Evolutionary conservation across 1,284 basidiomycete genomes (phyloP).

Genomic region (Leccinum griseonigrum): DNA sequence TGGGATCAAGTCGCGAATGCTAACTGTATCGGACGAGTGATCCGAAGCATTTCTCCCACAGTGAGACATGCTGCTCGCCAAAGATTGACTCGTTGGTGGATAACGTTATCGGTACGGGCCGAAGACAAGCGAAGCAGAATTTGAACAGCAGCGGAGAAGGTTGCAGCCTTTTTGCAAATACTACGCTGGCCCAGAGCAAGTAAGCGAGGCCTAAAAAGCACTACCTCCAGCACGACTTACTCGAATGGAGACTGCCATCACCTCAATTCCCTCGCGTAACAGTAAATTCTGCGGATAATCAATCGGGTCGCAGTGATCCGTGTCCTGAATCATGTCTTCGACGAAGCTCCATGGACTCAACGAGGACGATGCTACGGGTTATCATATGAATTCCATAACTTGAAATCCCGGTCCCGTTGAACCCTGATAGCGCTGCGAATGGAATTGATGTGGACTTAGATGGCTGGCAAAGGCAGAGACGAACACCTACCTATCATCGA

Average conservation of each 20-base stretch:
- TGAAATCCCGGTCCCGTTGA: background rate
- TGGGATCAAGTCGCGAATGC: background rate
- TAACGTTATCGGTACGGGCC: conserved; percentile 2
- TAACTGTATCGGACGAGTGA: background rate
- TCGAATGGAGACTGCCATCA: background rate
- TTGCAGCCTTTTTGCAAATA: background rate
- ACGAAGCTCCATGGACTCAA: conserved; percentile 11
- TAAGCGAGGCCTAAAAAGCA: background rate
- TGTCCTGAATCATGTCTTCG: background rate
- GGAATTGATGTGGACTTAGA: conserved; percentile 6
- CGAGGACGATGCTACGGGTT: background rate
- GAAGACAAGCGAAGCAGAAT: background rate
- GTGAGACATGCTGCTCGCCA: background rate
- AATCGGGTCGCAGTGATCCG: background rate
- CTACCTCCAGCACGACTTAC: background rate
- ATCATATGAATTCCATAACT: conserved; percentile 16
- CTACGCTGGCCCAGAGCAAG: background rate
- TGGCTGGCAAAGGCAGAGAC: background rate
- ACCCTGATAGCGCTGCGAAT: conserved; percentile 6
- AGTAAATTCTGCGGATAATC: background rate
- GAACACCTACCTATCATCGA: conserved; percentile 1
- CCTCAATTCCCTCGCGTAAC: background rate
- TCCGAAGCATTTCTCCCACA: background rate
- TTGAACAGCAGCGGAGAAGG: background rate
- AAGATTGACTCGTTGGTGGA: background rate